These are phyloP conservation scores for Xylariaceae sp. DNA, from an alignment of 2,329 filamentous ascomycete genomes.

Conservation along the genomic window DNA sequence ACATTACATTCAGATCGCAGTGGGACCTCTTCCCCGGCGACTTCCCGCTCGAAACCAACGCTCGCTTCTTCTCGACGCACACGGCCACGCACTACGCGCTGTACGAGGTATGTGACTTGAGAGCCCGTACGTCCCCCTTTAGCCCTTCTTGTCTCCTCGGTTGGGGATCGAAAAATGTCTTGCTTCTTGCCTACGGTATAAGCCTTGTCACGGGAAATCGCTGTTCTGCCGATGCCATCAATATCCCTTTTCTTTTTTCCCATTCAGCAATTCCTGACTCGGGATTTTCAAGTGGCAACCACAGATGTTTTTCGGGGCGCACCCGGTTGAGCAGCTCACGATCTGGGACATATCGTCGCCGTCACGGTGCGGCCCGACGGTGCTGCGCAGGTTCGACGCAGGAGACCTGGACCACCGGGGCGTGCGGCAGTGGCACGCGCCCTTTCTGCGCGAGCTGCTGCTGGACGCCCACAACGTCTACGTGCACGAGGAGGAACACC, in stretches of 20 bases:
- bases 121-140: too few species aligned
- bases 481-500: slow-evolving; percentile 48
- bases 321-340: slow-evolving; percentile 48
- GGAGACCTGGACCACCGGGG: slow-evolving; percentile 44
- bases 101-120: too few species aligned
- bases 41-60: slow-evolving; percentile 43
- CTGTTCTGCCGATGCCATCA: too few species aligned
- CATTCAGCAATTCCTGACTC: too few species aligned
- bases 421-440: slow-evolving; percentile 44
- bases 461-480: slow-evolving; percentile 46
- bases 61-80: slow-evolving; percentile 57
- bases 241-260: too few species aligned
- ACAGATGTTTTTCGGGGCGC: too few species aligned
- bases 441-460: slow-evolving; percentile 40
- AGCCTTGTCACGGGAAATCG: too few species aligned
- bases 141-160: too few species aligned
- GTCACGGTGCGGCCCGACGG: slow-evolving; percentile 36
- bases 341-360: slow-evolving; percentile 51
- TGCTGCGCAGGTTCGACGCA: slow-evolving; percentile 43
- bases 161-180: too few species aligned
- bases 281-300: too few species aligned
- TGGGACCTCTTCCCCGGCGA: slow-evolving; percentile 54
- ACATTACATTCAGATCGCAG: slow-evolving; percentile 44
- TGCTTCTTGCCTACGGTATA: too few species aligned
- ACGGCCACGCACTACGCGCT: slow-evolving; percentile 52